phyloP scores from a whole-genome alignment of 2,329 filamentous ascomycete species.

The Bisporella sp. region DNA sequence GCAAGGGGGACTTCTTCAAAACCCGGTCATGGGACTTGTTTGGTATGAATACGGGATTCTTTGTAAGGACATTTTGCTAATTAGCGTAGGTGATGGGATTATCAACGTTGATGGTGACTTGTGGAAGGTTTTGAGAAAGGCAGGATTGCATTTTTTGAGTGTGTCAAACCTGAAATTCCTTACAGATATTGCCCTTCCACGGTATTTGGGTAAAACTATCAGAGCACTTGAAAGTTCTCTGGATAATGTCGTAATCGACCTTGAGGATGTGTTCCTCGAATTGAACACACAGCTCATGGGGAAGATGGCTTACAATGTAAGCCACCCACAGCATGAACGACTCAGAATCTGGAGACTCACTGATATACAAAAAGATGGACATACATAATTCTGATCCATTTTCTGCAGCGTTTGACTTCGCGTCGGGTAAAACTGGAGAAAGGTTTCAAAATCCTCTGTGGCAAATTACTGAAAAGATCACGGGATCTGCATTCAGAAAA shows the following conservation, averaged over 20 bases:
- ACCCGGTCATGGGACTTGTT: constrained; percentile 55
- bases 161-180: constrained; percentile 49
- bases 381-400: constrained; percentile 57
- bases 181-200: constrained; percentile 49
- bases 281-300: constrained; percentile 61
- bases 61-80: constrained; percentile 2
- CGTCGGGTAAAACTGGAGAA: constrained; percentile 51
- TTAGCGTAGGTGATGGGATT: constrained; percentile 48
- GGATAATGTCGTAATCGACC: constrained; percentile 35
- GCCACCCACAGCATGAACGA: neutral
- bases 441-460: constrained; percentile 62
- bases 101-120: constrained; percentile 59
- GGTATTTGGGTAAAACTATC: constrained; percentile 40
- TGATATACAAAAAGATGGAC: constrained; percentile 43
- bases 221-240: constrained; percentile 27
- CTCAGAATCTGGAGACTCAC: neutral
- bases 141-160: constrained; percentile 52
- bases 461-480: constrained; percentile 49
- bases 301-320: constrained; percentile 57
- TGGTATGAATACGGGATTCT: constrained; percentile 28
- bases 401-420: constrained; percentile 53
- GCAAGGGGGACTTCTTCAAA: constrained; percentile 57
- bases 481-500: constrained; percentile 39
- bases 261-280: constrained; percentile 55
- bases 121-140: constrained; percentile 57